Evolutionary conservation across 192 early-diverging fungal genomes (phyloP), one percentile per base, ranked within the genome.

Genomic region (Coemansia biformis): DNA sequence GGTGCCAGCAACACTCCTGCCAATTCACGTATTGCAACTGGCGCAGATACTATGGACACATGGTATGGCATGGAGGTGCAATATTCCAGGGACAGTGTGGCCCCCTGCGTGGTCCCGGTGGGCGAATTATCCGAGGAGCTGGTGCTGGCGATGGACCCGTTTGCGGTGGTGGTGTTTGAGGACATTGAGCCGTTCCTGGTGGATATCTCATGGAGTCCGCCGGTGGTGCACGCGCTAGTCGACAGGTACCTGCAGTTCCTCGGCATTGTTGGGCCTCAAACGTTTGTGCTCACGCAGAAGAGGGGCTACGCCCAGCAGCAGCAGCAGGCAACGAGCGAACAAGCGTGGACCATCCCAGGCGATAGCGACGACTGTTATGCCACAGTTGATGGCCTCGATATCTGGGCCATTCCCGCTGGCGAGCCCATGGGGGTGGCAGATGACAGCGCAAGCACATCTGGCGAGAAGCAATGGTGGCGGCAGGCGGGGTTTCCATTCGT

Each of bases 171-270:
- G 10, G 35, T 69, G 12, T 69, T 69, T 34, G 66, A 69, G 33
- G 66, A 69, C 15, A 46, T 69, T 2, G 51, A 53, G 54, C 49
- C 48, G 8, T 57, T 57, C 45, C 51, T 69, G n/a, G 42, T 42
- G 8, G 66, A 69, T 24, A 28, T 62, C 28, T 30, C 36, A 18
- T 61, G 49, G 54, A 16, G 23, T 11, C 18, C 37, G 12, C 18
- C 15, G 0, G 30, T 39, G 11, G 58, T 54, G 2, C 39, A 34
- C 3, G 31, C 40, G n/a, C 19, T 69, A 18, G 3, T 69, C 21
- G 58, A 62, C 21, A 23, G 44, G 0, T 29, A 46, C 36, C 16
- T 62, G 32, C 66, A 60, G 38, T 69, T 69, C 32, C 32, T 57
- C 14, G 66, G 66, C 8, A 30, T 62, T 1, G 54, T 69, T 24